phyloP scores from a whole-genome alignment of 345 rosid genomes.

The Aethionema arabicum region DNA sequence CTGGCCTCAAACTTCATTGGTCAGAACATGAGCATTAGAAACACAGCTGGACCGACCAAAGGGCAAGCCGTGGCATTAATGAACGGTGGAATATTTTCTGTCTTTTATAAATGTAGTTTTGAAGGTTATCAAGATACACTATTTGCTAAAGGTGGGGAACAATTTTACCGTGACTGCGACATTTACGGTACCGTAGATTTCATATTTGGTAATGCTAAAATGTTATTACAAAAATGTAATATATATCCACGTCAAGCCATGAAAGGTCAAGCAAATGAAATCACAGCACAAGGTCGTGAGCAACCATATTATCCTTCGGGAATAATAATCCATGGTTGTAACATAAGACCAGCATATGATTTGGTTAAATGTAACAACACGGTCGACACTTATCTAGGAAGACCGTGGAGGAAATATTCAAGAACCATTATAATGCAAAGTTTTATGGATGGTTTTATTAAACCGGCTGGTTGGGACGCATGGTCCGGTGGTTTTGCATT shows the following conservation, averaged over 20 bases:
- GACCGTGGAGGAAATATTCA: constrained; percentile 81
- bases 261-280: neutral
- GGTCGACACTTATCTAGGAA: constrained; percentile 51
- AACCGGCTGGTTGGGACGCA: constrained; percentile 55
- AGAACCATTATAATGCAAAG: constrained; percentile 53
- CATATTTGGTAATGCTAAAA: neutral
- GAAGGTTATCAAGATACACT: neutral
- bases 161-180: neutral
- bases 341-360: constrained; percentile 51
- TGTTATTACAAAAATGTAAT: neutral
- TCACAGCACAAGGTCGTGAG: neutral
- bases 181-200: neutral
- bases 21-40: too few species aligned
- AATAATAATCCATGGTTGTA: constrained; percentile 54
- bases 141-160: neutral
- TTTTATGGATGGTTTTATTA: constrained; percentile 43
- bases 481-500: constrained; percentile 58
- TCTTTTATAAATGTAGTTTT: neutral
- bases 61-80: too few species aligned
- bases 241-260: neutral
- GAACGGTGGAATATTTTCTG: too few species aligned
- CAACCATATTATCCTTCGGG: constrained; percentile 49
- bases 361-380: constrained; percentile 39
- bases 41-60: too few species aligned
- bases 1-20: too few species aligned